phyloP scores from a whole-genome alignment of 2,329 filamentous ascomycete genomes.

The Escovopsis weberi region DNA sequence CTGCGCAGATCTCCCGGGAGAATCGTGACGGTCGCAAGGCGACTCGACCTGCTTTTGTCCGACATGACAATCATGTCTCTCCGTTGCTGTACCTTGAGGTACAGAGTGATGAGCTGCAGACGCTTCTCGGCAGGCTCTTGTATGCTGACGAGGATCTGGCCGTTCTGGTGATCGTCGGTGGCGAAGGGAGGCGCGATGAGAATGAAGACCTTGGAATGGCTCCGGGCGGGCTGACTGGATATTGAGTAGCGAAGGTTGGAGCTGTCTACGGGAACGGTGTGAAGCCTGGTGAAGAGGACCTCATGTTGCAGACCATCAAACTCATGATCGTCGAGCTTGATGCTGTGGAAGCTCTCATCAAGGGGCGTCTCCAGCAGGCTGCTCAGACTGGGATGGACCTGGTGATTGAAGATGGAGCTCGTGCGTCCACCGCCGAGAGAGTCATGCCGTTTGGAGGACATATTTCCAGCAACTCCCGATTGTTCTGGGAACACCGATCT shows the following conservation, averaged over 20 bases:
- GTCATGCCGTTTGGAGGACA: conserved; percentile 47
- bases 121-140: conserved; percentile 54
- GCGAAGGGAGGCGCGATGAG: conserved; percentile 43
- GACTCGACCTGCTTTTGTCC: conserved; percentile 3
- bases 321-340: conserved; percentile 58
- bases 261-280: conserved; percentile 49
- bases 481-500: conserved; percentile 65
- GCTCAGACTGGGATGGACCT: conserved; percentile 36
- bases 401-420: conserved; percentile 29
- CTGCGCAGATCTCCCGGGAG: conserved; percentile 35
- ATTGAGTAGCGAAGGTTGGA: conserved; percentile 46
- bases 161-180: conserved; percentile 36
- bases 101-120: conserved; percentile 51
- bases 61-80: conserved; percentile 12
- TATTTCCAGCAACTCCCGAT: conserved; percentile 24
- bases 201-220: conserved; percentile 52
- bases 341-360: conserved; percentile 57
- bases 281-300: conserved; percentile 56
- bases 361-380: conserved; percentile 55
- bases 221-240: conserved; percentile 35
- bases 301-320: conserved; percentile 59
- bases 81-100: conserved; percentile 31
- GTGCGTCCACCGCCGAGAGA: conserved; percentile 44
- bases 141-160: conserved; percentile 51
- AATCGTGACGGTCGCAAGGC: conserved; percentile 13